These are phyloP conservation scores for Dryas alaskensis DNA, from an alignment of 306 rosid genomes.

Conservation along the genomic window DNA sequence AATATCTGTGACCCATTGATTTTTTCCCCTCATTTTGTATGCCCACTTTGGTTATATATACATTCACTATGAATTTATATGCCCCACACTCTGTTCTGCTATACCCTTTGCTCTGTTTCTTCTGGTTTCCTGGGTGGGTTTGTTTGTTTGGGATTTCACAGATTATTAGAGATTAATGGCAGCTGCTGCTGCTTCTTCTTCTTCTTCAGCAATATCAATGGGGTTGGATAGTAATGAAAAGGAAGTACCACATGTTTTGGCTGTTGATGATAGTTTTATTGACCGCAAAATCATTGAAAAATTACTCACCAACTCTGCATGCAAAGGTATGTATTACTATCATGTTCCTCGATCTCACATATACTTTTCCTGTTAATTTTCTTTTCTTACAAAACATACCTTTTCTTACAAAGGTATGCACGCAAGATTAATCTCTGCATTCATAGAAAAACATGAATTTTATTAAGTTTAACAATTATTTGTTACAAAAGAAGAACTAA, in stretches of 20 bases:
- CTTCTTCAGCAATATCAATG: not conserved
- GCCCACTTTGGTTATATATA: not conserved
- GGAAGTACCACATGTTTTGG: constrained; percentile 25
- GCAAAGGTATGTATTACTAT: constrained; percentile 14
- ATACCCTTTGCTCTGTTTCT: not conserved
- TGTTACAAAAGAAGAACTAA: too few relatives aligned
- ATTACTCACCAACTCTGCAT: constrained; percentile 28
- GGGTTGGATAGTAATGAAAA: constrained; percentile 9
- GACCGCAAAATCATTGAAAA: constrained; percentile 29
- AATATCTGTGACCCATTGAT: constrained; percentile 14
- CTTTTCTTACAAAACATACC: too few relatives aligned
- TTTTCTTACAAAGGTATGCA: too few relatives aligned
- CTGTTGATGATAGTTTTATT: constrained; percentile 31
- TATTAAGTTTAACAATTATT: too few relatives aligned
- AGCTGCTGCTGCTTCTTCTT: not conserved
- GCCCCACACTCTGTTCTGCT: not conserved
- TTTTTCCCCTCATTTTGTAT: not conserved
- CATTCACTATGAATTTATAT: not conserved
- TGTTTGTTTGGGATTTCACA: not conserved
- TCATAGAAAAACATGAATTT: too few relatives aligned
- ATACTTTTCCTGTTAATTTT: too few relatives aligned
- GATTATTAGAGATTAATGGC: not conserved
- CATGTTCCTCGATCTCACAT: not conserved
- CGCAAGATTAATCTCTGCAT: too few relatives aligned
- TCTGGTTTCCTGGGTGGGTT: not conserved